Evolutionary conservation across 78 protist species (phyloP), one percentile per base, ranked within the genome.

Genomic region (Reticulomyxa filosa): DNA sequence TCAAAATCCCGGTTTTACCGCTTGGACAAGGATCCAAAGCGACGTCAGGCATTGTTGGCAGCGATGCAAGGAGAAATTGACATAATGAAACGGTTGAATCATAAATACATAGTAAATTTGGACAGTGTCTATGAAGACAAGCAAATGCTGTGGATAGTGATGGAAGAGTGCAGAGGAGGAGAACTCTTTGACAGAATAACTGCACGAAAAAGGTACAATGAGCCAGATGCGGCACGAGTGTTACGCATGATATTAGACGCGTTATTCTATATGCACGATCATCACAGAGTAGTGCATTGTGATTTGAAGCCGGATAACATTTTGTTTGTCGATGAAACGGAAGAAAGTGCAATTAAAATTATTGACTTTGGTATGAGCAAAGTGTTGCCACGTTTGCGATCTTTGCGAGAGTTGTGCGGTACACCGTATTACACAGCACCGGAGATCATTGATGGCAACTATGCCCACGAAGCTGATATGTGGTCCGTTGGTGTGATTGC

Each of bases 221-320:
- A 42, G 17, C 48, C 29, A 42, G 48, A 42, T 42, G 48, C 48
- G n/a, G 8, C 59, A 32, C 26, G 30, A 10, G 30, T 55, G 26
- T 11, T 59, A 30, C 38, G 65, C 37, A 27, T 8, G 38, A 10
- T 59, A 13, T 8, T 59, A 13, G 38, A 33, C 65, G 65, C 38
- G 6, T 38, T 59, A 6, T 8, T 6, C 65, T 59, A 59, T 10
- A 59, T 59, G 65, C 65, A 59, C 65, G 25, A 59, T 10, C 32
- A 25, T 22, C 17, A 26, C 20, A 7, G n/a, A n/a, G n/a, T n/a
- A n/a, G n/a, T n/a, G n/a, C 25, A 59, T 13, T 42, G 48, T 17
- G 65, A 59, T 27, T 46, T 59, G 52, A 59, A 59, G 65, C 65
- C 65, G 20, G 65, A 59, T 27, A 59, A 59, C 37, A 11, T 59